Evolutionary conservation across 2,329 filamentous ascomycete genomes (phyloP).

Genomic region (Neopestalotiopsis rosae): DNA sequence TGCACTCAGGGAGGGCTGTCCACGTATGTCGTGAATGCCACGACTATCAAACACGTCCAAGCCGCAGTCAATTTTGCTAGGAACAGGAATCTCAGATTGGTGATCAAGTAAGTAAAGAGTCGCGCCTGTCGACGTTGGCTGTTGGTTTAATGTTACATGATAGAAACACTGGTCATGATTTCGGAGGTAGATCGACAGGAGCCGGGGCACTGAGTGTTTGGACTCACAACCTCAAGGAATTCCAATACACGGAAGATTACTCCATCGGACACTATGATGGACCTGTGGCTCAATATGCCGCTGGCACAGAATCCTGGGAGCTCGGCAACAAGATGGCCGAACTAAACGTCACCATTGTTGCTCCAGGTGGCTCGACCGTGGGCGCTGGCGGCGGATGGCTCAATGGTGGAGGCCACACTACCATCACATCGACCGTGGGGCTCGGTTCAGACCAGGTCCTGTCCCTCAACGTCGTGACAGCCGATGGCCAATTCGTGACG

Average conservation of each 20-base stretch:
- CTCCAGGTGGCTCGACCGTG: conserved; percentile 40
- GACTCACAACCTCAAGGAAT: conserved; percentile 54
- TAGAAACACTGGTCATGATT: conserved; percentile 54
- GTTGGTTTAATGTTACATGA: conserved; percentile 34
- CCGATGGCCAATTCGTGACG: conserved; percentile 48
- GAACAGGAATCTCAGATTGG: conserved; percentile 42
- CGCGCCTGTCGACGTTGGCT: conserved; percentile 22
- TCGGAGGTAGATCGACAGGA: conserved; percentile 50
- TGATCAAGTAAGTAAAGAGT: conserved; percentile 38
- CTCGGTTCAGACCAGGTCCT: conserved; percentile 58
- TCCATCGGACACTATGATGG: conserved; percentile 34
- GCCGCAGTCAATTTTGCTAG: conserved; percentile 47
- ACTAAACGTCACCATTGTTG: conserved; percentile 38
- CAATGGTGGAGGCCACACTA: conserved; percentile 56
- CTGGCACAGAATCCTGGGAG: conserved; percentile 42
- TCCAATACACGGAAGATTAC: conserved; percentile 41
- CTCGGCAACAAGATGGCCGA: conserved; percentile 33
- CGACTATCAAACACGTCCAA: conserved; percentile 43
- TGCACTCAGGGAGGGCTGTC: conserved; percentile 45
- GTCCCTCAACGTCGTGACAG: conserved; percentile 52
- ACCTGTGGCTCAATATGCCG: conserved; percentile 37
- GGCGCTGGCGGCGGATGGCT: conserved; percentile 56
- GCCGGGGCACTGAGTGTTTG: conserved; percentile 54
- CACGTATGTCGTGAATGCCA: conserved; percentile 44
- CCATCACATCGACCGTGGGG: conserved; percentile 50